Percentiles rank a stretch among this genome's conserved stretches.
phyloP scores from a whole-genome alignment of 805 yeast genomes.

The Kregervanrija pseudodelftensis region DNA sequence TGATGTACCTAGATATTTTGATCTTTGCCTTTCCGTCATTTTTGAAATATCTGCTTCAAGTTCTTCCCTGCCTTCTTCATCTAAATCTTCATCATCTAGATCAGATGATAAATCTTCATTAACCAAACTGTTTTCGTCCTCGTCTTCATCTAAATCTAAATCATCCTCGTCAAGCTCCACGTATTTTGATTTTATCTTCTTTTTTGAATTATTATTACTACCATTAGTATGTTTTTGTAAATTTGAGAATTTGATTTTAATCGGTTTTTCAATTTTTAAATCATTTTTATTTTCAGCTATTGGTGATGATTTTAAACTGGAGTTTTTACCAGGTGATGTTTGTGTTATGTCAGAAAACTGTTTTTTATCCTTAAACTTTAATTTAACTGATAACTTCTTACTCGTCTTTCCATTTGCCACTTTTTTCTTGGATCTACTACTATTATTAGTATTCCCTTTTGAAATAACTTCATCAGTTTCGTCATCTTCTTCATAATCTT shows the following conservation, averaged over 20 bases:
- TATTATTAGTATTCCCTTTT: neutral
- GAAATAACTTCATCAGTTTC: neutral
- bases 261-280: too few relatives aligned
- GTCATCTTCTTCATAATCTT: constrained; percentile 11
- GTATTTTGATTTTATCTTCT: too few relatives aligned
- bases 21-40: constrained; percentile 52
- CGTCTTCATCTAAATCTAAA: constrained; percentile 15
- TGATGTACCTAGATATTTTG: constrained; percentile 31
- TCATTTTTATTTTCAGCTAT: too few relatives aligned
- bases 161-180: constrained; percentile 5
- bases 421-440: neutral
- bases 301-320: too few relatives aligned
- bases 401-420: constrained; percentile 9
- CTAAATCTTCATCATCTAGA: constrained; percentile 23
- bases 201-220: too few relatives aligned
- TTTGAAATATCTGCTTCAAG: constrained; percentile 36
- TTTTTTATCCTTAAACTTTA: constrained; percentile 15
- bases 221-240: too few relatives aligned
- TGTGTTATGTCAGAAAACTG: constrained; percentile 1
- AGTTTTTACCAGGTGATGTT: too few relatives aligned
- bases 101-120: constrained; percentile 1
- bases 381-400: constrained; percentile 11
- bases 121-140: constrained; percentile 9
- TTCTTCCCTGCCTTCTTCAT: constrained; percentile 36
- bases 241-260: too few relatives aligned